A percentile compares a stretch with the other conserved stretches of the same genome.
Conservation (phyloP, 2,329 filamentous ascomycete genomes). For the Clarireedia homoeocarpa region DNA sequence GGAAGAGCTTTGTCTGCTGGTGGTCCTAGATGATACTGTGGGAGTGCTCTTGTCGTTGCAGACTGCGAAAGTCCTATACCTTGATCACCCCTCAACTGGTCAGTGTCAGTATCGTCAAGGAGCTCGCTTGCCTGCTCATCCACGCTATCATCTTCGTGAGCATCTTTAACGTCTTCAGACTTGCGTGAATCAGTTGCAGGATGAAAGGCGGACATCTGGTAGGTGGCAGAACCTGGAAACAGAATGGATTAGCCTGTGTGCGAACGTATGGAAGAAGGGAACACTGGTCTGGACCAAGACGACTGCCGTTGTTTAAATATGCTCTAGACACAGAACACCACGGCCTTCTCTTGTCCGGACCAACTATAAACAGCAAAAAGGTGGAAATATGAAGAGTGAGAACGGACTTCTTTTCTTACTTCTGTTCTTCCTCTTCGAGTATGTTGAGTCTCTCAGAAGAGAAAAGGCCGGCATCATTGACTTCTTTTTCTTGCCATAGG, state of each 20-base stretch:
- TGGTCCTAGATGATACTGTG: background rate
- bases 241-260: background rate
- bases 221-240: background rate
- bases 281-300: background rate
- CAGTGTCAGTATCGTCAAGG: constrained; percentile 17
- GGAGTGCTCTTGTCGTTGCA: background rate
- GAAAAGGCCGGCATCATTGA: constrained; percentile 19
- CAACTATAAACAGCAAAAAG: background rate
- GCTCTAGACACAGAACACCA: background rate
- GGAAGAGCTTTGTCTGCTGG: constrained; percentile 13
- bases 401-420: background rate
- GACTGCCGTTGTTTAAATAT: background rate
- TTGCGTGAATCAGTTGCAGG: background rate
- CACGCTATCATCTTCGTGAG: constrained; percentile 16
- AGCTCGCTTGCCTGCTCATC: constrained; percentile 21
- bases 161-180: background rate
- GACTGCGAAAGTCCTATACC: background rate
- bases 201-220: background rate
- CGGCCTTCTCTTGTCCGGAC: background rate
- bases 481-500: constrained; percentile 20
- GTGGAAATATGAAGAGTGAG: background rate
- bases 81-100: constrained; percentile 8
- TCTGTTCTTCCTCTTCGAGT: constrained; percentile 2
- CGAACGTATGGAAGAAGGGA: background rate
- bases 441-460: constrained; percentile 12